These are phyloP conservation scores for Penicillium samsonianum DNA, from an alignment of 495 filamentous ascomycete species.

Conservation along the genomic window DNA sequence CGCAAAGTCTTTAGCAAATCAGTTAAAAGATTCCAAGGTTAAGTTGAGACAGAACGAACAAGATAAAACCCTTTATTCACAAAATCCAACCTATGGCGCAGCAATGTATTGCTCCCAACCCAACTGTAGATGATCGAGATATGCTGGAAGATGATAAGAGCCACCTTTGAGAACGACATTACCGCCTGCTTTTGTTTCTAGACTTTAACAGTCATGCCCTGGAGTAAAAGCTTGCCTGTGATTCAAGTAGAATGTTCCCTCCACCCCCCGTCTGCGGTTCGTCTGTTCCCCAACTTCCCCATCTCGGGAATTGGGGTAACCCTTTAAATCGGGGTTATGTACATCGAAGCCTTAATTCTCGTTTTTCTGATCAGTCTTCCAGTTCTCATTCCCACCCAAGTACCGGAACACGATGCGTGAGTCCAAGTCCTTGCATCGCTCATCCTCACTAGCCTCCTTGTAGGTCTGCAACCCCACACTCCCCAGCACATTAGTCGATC, in stretches of 20 bases:
- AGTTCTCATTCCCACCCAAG: constrained; percentile 52
- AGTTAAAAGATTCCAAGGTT: no score
- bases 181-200: background rate
- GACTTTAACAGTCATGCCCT: background rate
- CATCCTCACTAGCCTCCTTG: constrained; percentile 44
- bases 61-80: no score
- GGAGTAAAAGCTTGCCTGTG: background rate
- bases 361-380: constrained; percentile 21
- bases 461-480: constrained; percentile 47
- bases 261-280: background rate
- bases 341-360: background rate
- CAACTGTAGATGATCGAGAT: no score
- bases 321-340: background rate
- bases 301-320: background rate
- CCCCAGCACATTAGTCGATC: constrained; percentile 44
- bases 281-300: background rate
- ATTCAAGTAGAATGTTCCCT: background rate
- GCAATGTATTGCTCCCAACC: no score
- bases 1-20: no score
- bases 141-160: no score
- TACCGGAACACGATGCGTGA: constrained; percentile 56
- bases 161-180: background rate
- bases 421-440: constrained; percentile 49
- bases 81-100: no score
- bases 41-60: no score